Conservation (phyloP, 805 yeast species). For the Blastobotrys americana region DNA sequence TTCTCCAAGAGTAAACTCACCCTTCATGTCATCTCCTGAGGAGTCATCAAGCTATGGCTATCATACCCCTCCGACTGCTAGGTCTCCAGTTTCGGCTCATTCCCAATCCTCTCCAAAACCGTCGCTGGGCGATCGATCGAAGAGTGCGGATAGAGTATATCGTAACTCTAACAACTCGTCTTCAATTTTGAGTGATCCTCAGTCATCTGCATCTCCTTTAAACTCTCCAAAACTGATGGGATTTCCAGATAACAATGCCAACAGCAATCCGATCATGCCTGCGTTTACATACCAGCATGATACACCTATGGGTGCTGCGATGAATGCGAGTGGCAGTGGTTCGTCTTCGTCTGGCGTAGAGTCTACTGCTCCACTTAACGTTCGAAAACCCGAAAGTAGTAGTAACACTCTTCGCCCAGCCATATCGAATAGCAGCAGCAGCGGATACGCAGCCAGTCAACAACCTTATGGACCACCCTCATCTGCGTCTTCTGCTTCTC, state of each 20-base stretch:
- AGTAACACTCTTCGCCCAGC: no score
- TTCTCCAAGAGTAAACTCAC: not conserved
- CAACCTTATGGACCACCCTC: no score
- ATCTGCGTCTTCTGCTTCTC: no score
- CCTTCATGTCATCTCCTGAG: not conserved
- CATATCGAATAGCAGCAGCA: no score
- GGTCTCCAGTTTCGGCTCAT: not conserved
- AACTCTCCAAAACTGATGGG: no score
- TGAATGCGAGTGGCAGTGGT: not conserved
- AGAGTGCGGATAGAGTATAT: not conserved
- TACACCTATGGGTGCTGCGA: not conserved
- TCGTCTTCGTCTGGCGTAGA: no score
- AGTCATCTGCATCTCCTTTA: no score
- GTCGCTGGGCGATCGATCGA: not conserved
- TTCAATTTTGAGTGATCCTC: no score
- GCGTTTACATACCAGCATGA: not conserved
- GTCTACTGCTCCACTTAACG: no score
- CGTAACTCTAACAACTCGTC: not conserved
- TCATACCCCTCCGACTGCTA: not conserved
- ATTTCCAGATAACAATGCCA: not conserved
- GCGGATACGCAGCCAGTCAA: no score
- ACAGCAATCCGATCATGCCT: not conserved
- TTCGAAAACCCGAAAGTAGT: no score
- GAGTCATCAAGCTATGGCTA: not conserved
- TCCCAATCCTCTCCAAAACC: not conserved